Evolutionary conservation across 441 rosid species (phyloP).

Genomic region (Flueggea neowawraea): DNA sequence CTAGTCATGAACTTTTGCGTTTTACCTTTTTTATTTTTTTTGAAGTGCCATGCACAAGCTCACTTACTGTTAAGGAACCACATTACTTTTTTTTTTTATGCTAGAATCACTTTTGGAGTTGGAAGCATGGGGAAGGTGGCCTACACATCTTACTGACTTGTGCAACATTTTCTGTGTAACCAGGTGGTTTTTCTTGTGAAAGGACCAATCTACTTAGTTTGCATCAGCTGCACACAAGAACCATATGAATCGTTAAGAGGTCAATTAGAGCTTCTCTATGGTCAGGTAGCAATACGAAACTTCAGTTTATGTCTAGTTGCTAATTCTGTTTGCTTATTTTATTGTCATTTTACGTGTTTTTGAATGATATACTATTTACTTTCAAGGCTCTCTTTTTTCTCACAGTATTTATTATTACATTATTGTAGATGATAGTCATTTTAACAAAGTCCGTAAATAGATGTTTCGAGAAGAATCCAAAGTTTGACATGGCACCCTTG

Average conservation of each 20-base stretch:
- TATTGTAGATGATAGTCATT: slow-evolving; percentile 93
- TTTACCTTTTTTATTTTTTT: background rate
- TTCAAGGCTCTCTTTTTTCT: slow-evolving; percentile 4
- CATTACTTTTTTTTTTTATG: too few species aligned
- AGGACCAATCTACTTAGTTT: slow-evolving; percentile 95
- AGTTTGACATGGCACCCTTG: slow-evolving; percentile 97
- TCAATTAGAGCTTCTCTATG: slow-evolving; percentile 92
- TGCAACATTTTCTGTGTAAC: slow-evolving; percentile 11
- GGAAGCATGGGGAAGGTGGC: background rate
- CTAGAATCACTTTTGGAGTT: too few species aligned
- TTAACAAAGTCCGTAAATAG: slow-evolving; percentile 91
- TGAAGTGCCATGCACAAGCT: background rate
- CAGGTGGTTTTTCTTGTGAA: slow-evolving; percentile 97
- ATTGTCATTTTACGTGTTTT: background rate
- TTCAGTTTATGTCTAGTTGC: background rate
- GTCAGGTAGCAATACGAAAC: slow-evolving; percentile 62
- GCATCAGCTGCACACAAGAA: slow-evolving; percentile 98
- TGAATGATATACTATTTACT: background rate
- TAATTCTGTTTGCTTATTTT: slow-evolving; percentile 3
- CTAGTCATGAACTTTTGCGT: too few species aligned
- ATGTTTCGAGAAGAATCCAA: slow-evolving; percentile 95
- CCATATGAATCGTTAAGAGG: slow-evolving; percentile 82
- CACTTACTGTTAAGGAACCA: too few species aligned
- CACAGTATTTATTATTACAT: slow-evolving; percentile 19
- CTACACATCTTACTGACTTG: too few species aligned